Evolutionary conservation across 495 filamentous ascomycete species (phyloP).

Genomic region (Sporormia fimetaria): DNA sequence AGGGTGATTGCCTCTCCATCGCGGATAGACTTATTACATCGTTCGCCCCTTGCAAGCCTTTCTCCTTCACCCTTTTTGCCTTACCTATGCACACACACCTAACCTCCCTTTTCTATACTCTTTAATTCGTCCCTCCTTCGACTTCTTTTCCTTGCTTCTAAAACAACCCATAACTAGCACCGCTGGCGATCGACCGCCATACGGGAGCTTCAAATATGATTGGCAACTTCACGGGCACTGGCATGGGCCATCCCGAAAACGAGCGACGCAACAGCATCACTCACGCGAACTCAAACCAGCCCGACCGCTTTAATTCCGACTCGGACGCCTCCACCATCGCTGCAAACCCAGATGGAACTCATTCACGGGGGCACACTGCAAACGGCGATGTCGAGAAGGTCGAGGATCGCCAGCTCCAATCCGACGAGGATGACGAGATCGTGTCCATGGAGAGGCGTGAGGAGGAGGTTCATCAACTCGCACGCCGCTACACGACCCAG

Average conservation of each 20-base stretch:
- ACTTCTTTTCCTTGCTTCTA: too few relatives aligned
- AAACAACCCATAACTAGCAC: too few relatives aligned
- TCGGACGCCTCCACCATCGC: slow-evolving; percentile 18
- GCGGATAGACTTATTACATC: too few relatives aligned
- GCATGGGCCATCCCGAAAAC: slow-evolving; percentile 6
- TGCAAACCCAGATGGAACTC: slow-evolving; percentile 4
- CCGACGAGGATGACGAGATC: slow-evolving; percentile 4
- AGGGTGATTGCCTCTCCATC: too few relatives aligned
- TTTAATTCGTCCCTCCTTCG: too few relatives aligned
- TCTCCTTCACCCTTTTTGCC: too few relatives aligned
- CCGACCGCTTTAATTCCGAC: slow-evolving; percentile 6
- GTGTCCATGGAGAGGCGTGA: slow-evolving; percentile 19
- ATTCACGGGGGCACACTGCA: slow-evolving; percentile 7
- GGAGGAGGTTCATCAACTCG: slow-evolving; percentile 27
- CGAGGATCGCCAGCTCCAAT: slow-evolving; percentile 4
- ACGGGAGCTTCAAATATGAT: too few relatives aligned
- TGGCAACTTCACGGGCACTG: slow-evolving; percentile 16
- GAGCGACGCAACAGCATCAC: neutral
- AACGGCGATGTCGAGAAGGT: neutral
- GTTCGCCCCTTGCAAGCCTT: too few relatives aligned
- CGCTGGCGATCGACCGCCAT: too few relatives aligned
- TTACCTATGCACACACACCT: too few relatives aligned
- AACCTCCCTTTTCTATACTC: too few relatives aligned
- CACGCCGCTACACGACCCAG: slow-evolving; percentile 26
- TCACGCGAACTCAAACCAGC: neutral